Evolutionary conservation across 139 green algal genomes (phyloP), one percentile per base, ranked within the genome.

Genomic region (Tetradesmus lagerheimii): DNA sequence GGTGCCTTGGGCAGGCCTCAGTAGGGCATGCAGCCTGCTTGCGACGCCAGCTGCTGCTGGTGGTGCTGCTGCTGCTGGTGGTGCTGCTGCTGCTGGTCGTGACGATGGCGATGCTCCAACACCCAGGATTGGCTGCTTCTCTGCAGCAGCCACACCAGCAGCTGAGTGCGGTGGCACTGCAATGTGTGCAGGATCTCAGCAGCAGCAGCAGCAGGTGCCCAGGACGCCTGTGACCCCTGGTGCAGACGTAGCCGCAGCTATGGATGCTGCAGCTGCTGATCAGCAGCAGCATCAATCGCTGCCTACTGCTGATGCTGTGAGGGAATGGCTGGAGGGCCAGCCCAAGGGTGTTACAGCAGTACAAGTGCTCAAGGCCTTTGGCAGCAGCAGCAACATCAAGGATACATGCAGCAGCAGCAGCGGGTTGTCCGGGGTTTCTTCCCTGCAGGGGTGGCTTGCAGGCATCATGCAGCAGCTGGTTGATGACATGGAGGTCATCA

Each of bases 401-500:
- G n/a, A n/a, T n/a, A n/a, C n/a, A n/a, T n/a, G n/a, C n/a, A 45
- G 75, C 80, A 86, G 80, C 80, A 86, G 47, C 45, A 37, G 78
- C 25, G 53, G 1, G n/a, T 20, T 31, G 75, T 81, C 16, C 15
- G 75, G 75, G 23, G 57, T 71, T 71, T 71, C 45, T 57, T 9
- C 57, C n/a, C 14, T 81, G n/a, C n/a, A 15, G 0, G 66, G 29
- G 1, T 34, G 14, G 18, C 41, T 89, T 37, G 41, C 20, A 31
- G 66, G 41, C 27, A 12, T 82, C 15, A 25, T 89, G 67, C 84
- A 89, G 66, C 3, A 66, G 35, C 31, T 89, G 64, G 66, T 89
- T 25, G 84, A 82, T 83, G 84, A 82, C 47, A 23, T 89, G 20
- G 84, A 89, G 23, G 66, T 89, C 38, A 43, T 82, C n/a, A 89